A percentile compares a stretch with the other conserved stretches of the same genome.
Evolutionary conservation across 805 yeast species (phyloP).

Genomic region (Yarrowia divulgata): DNA sequence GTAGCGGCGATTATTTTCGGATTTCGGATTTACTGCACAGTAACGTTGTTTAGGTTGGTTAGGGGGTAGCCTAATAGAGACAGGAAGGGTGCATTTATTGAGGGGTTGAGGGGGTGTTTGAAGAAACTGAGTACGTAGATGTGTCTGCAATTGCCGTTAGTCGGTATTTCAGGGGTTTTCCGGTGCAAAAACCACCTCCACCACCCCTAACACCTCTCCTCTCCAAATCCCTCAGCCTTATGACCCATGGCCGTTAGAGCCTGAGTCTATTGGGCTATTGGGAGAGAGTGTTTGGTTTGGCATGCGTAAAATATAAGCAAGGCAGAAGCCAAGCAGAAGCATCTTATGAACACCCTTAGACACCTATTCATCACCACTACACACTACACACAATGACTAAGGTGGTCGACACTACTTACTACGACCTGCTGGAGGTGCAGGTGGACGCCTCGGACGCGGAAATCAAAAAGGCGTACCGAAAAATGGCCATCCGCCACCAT

Average conservation of each 20-base stretch:
- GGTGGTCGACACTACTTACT: constrained; percentile 84
- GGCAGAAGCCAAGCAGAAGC: not conserved
- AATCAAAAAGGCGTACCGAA: constrained; percentile 92
- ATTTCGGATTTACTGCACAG: too few species aligned
- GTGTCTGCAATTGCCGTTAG: not conserved
- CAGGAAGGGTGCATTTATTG: too few species aligned
- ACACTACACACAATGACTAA: not conserved
- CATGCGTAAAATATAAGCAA: constrained; percentile 5
- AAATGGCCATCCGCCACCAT: constrained; percentile 85
- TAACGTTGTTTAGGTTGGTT: too few species aligned
- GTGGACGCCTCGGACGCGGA: constrained; percentile 78
- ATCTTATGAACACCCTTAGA: not conserved
- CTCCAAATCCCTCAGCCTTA: constrained; percentile 29
- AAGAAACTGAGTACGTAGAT: too few species aligned
- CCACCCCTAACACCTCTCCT: too few species aligned
- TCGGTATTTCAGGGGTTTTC: too few species aligned
- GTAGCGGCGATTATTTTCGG: too few species aligned
- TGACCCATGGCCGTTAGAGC: constrained; percentile 19
- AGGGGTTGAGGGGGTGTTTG: too few species aligned
- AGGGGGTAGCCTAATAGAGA: too few species aligned
- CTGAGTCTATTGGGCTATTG: not conserved
- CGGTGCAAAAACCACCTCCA: too few species aligned
- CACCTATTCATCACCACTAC: not conserved
- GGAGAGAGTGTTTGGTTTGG: constrained; percentile 12
- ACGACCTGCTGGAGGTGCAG: constrained; percentile 75